Base-by-base conservation (phyloP, 1,139 yeast species). In the Pneumocystis murina region DNA sequence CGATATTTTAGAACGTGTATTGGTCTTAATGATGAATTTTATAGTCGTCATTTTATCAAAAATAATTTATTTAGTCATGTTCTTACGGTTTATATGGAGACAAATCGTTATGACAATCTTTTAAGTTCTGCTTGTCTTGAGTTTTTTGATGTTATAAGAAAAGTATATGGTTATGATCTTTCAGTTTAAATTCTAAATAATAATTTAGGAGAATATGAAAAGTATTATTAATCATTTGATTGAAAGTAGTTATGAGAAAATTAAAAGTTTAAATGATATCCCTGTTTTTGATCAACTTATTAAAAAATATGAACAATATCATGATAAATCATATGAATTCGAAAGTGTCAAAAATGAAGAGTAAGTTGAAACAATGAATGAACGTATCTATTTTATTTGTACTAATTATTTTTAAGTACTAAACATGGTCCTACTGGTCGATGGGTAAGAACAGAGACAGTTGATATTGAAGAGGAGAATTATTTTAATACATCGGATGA, bases 61-160 rank as follows among this genome's bases (percentile, higher is more conserved):
- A 75, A 82, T 64, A 78, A 82, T 64, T 73, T 86, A 2, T 76
- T 86, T 64, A 78, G 76, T 12, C 76, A 79, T 58, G 77, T 84
- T 55, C 79, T 87, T 67, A 72, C 73, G 0, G 76, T 83, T 64
- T 77, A 87, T 66, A 75, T 75, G 28, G 78, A 76, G n/a, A 80
- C 82, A 24, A 77, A 80, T 28, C 75, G 78, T 55, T 75, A 76
- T 60, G 84, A 86, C 71, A 86, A 84, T 70, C 76, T 91, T 66
- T 80, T 87, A 1, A 87, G 84, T 70, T 88, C 96, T 0, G 80
- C 94, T 2, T 82, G 94, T 68, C 77, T 90, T 63, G 92, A 87
- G 70, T 77, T 91, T 58, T 75, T 89, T 63, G 86, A 83, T 57
- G 6, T 3, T 57, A 28, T 39, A 55, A 12, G 39, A 38, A n/a